Base-by-base conservation (phyloP, 495 filamentous ascomycete species). In the Xylaria nigripes region DNA sequence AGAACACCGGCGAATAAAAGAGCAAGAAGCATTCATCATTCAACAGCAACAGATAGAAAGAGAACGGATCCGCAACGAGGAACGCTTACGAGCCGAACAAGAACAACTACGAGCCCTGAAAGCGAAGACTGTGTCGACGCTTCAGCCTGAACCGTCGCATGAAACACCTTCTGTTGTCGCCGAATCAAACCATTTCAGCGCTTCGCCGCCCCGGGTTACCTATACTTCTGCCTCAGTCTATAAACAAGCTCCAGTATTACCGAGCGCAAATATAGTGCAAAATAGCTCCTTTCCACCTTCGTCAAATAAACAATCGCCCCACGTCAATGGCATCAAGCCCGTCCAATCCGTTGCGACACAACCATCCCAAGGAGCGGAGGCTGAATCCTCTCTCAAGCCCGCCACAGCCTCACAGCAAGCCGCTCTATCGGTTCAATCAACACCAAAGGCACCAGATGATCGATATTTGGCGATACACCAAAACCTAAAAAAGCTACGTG, bases 401-500 rank as follows among this genome's bases (percentile, higher is more conserved):
- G 7, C 45, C 27, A 1, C 42, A 16, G 5, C 16, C 24, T 30
- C 32, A 13, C 41, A 47, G 29, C 38, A 15, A 10, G 25, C 8
- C 15, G 18, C 29, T 32, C 42, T 9, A 27, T 25, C 43, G 29
- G 6, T n/a, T 9, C 13, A 15, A 5, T 19, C 40, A 12, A 22
- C 59, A 42, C 25, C 24, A 32, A 27, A 59, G 59, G 0, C 51
- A 30, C 9, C 55, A 19, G 24, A 16, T 49, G 67, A 80, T 45
- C 75, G 77, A 24, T 90, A 90, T 65, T 64, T 85, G 1, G 73
- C 81, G 38, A 76, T 96, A 2, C 89, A 94, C 64, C 65, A 81
- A 51, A 76, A 77, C 16, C 72, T 95, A 21, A 96, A 96, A 65
- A 68, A 76, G 10, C 68, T 95, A 50, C 79, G 90, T 12, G 76